Evolutionary conservation across 768 basidiomycete species (phyloP).

Genomic region (Pleurotus eryngii): DNA sequence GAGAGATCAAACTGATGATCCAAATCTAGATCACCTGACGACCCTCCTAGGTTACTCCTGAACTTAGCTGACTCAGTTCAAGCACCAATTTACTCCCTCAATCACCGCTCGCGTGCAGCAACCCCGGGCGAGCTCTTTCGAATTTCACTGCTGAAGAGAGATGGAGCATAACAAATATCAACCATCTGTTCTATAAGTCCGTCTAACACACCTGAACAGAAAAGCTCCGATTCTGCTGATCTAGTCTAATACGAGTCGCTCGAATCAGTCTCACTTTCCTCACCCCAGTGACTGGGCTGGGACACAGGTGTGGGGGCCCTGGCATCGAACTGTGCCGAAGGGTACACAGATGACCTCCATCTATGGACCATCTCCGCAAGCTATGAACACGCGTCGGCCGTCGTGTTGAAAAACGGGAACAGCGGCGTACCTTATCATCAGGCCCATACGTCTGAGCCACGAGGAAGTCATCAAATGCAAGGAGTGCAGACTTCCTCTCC

Average conservation of each 20-base stretch:
- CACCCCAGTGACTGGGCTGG: neutral
- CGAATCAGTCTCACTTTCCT: slow-evolving; percentile 4
- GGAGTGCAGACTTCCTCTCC: slow-evolving; percentile 50
- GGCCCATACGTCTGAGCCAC: slow-evolving; percentile 35
- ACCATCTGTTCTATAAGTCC: no score
- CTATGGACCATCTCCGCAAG: slow-evolving; percentile 25
- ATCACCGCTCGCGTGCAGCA: no score
- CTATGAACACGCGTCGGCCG: slow-evolving; percentile 7
- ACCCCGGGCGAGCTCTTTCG: no score
- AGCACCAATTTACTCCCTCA: no score
- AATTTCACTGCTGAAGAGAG: no score
- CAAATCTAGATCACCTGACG: neutral
- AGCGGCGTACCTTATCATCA: neutral
- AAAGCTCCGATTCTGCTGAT: no score
- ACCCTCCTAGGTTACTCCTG: no score
- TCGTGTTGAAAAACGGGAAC: neutral
- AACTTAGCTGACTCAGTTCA: no score
- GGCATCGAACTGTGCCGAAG: neutral
- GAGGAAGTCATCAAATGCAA: slow-evolving; percentile 58
- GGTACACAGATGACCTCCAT: slow-evolving; percentile 25
- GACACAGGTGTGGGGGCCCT: neutral
- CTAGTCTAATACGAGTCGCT: neutral
- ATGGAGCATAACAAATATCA: no score
- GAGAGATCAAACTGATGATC: neutral
- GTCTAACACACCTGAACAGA: no score